Evolutionary conservation across 768 basidiomycete species (phyloP).

Genomic region (Pleurotus pulmonarius): DNA sequence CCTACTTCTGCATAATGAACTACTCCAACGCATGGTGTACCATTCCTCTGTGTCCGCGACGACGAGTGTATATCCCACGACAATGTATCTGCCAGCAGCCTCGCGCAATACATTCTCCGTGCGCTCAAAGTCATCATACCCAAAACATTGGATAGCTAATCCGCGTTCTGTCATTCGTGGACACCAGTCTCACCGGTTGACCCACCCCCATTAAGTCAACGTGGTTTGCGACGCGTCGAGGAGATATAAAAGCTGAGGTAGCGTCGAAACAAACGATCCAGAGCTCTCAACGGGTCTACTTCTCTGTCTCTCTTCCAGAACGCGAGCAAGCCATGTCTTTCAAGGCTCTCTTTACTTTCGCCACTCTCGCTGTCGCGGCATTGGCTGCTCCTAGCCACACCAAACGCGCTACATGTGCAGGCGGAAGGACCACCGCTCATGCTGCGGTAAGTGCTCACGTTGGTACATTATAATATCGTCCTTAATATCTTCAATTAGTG

Average conservation of each 20-base stretch:
- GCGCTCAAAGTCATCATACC: not conserved
- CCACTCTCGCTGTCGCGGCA: conserved; percentile 16
- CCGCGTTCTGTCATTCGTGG: not conserved
- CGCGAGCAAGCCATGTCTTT: not conserved
- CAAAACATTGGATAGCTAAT: not conserved
- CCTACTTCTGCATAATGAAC: not conserved
- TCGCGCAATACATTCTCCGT: not conserved
- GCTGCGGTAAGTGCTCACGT: conserved; percentile 3
- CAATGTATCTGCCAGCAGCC: not conserved
- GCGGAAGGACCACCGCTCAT: conserved; percentile 14
- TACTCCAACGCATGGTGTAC: not conserved
- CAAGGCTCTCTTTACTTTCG: conserved; percentile 1
- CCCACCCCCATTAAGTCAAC: not conserved
- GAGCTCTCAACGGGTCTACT: not conserved
- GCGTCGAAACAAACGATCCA: not conserved
- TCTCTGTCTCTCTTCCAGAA: not conserved
- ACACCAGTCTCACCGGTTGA: not conserved
- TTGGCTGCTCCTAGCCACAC: conserved; percentile 45
- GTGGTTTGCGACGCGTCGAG: not conserved
- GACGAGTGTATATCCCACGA: not conserved
- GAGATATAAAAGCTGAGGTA: not conserved
- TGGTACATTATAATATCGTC: not conserved
- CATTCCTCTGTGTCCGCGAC: not conserved
- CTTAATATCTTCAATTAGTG: conserved; percentile 12
- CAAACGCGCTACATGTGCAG: conserved; percentile 20